Base-by-base conservation (phyloP, 371 early-diverging fungal genomes). In the Parasitella parasitica region DNA sequence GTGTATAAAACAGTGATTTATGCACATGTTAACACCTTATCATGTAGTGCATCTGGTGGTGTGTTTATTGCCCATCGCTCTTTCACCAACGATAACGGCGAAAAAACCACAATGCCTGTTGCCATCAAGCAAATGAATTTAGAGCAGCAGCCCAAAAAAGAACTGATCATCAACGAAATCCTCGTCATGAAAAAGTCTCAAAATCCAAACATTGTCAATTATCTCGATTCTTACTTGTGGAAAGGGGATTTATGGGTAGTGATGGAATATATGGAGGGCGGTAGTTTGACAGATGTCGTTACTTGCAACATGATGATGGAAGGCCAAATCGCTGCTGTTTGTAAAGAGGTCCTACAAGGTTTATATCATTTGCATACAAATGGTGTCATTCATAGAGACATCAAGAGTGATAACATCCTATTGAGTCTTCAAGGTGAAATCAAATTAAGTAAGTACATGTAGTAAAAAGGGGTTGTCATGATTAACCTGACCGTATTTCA, bases 261-360 rank as follows among this genome's bases (percentile, higher is more conserved):
- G 1, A 92, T 91, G 91, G 92, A 92, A 71, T 92, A 91, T 67
- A 92, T 92, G 92, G 91, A 91, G 57, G 92, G 91, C 7, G 92
- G 92, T 5, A 80, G 87, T 30, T 69, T 92, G 54, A 92, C 91
- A 15, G 90, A 89, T 56, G 87, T 86, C 4, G 87, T 92, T 16
- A 88, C 89, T 11, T 77, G 72, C 48, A 89, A 84, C 59, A 85
- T 82, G 75, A 90, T 93, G 92, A 88, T 84, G n/a, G 93, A 93
- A 75, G 86, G 86, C 12, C 91, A 91, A 66, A 92, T 92, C 59
- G 90, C 91, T 2, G 81, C 85, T 22, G 89, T 92, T 22, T 88
- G 90, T 56, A 80, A 82, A 57, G 91, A 93, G 69, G 83, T 85
- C 2, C 35, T 63, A 30, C 38, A 54, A 37, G 64, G 68, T 6